phyloP scores from a whole-genome alignment of 345 rosid genomes.

The Linum lewisii region DNA sequence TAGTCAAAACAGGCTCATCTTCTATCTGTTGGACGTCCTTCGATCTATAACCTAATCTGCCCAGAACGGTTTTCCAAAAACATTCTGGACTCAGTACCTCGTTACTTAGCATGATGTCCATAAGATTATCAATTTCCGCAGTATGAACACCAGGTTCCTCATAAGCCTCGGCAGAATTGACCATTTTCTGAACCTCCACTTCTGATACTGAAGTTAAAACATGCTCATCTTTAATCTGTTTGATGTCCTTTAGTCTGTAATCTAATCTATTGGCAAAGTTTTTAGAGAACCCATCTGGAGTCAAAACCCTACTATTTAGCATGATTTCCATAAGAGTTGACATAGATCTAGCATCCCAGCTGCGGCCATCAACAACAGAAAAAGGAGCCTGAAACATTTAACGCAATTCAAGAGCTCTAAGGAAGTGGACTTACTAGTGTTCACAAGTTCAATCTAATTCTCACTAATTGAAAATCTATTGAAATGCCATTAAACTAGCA shows the following conservation, averaged over 20 bases:
- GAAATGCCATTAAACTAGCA: background rate
- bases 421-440: background rate
- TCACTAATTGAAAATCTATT: background rate
- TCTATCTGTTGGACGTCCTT: slow-evolving; percentile 10
- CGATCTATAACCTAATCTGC: slow-evolving; percentile 12
- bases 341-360: slow-evolving; percentile 8
- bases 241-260: slow-evolving; percentile 4
- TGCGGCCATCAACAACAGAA: slow-evolving; percentile 17
- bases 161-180: slow-evolving; percentile 17
- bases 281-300: slow-evolving; percentile 21
- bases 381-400: slow-evolving; percentile 27
- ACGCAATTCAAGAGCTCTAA: slow-evolving; percentile 3
- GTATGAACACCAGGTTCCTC: too few species aligned
- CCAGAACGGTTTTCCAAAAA: slow-evolving; percentile 22
- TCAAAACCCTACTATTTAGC: slow-evolving; percentile 17
- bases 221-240: slow-evolving; percentile 12
- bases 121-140: slow-evolving; percentile 16
- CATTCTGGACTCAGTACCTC: slow-evolving; percentile 15
- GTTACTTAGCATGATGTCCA: slow-evolving; percentile 12
- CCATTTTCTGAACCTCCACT: slow-evolving; percentile 6
- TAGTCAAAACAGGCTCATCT: slow-evolving; percentile 8
- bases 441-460: background rate
- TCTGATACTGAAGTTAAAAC: slow-evolving; percentile 3
- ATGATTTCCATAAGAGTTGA: slow-evolving; percentile 6
- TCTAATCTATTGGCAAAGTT: slow-evolving; percentile 17